Base-by-base conservation (phyloP, 2,329 filamentous ascomycete genomes). In the Fusarium verrucosum region DNA sequence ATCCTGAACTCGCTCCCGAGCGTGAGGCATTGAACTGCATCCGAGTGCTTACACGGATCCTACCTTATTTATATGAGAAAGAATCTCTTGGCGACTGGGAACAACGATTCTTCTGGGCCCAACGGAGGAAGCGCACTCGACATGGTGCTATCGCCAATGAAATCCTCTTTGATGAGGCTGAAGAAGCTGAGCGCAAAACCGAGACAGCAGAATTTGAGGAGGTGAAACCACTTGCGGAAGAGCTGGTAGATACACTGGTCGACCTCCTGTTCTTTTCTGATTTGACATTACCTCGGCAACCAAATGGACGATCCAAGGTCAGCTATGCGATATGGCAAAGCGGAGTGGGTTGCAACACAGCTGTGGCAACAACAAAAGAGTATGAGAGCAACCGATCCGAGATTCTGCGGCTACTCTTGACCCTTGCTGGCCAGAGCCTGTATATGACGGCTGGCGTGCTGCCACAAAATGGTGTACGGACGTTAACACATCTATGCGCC, bases 291-390 rank as follows among this genome's bases (percentile, higher is more conserved):
- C 92, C 94, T 10, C 86, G 83, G 56, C 85, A 91, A 37, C 83
- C 87, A 14, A 84, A 88, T 54, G 87, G 87, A 50, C 92, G 90
- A 73, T 85, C 86, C 63, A 96, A 95, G 75, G 91, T 97, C 53
- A 91, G 90, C 9, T 97, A 95, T 78, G 90, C 92, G 50, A 98
- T 99, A 74, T 99, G 95, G 95, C 93, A 97, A 79, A 98, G 92
- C 73, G 95, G 95, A 43, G 94, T 99, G 26, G 95, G 95, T 14
- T 98, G 94, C 81, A 96, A 97, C 76, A 92, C 91, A 16, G 87
- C 93, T 7, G 88, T 96, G 69, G 89, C 89, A 10, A 94, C 93
- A 5, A 97, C 89, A 49, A 96, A 92, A 76, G 94, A 98, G 71
- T 90, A 92, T 57, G 95, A 99, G 79, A 96, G 85, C 79, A 97